Evolutionary conservation across 2,329 filamentous ascomycete species (phyloP), one percentile per base, ranked within the genome.

Genomic region (Dothidotthia symphoricarpi): DNA sequence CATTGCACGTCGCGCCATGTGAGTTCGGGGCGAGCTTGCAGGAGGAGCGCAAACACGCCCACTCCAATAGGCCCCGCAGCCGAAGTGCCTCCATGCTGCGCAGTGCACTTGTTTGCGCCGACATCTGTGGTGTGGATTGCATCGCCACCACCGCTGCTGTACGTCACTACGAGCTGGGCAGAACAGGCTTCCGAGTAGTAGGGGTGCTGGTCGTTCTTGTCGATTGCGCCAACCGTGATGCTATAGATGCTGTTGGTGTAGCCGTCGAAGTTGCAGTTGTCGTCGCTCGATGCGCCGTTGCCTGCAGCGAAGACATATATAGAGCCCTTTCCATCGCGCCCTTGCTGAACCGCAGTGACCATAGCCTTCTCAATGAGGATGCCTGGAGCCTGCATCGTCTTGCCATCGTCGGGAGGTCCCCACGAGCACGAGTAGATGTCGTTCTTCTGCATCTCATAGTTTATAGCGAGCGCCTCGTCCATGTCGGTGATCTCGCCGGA

Each of bases 171-270:
- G 31, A 98, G 75, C 64, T 95, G 88, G 15, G 93, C 93, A 3
- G 91, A 96, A 71, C 93, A 98, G 47, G 88, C 85, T 68, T 98
- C 93, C 0, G 91, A 96, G 68, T 98, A 98, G 66, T 91, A 93
- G 0, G 93, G 90, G 61, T 97, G 91, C n/a, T 79, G 69, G 26
- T 91, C 90, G 51, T 85, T 82, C 42, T 88, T 78, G 64, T 96
- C 90, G 46, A 98, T 85, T 24, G 91, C 91, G 25, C 93, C 93
- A 13, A 98, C 89, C 0, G 90, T 95, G 55, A 98, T 93, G 65
- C 89, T 96, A 75, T 97, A 98, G 56, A 98, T 98, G 63, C 90
- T 96, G 73, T 98, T 98, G 43, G 93, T 98, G 69, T 98, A 98
- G 26, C 93, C 93, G 63, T 98, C 93, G 64, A 98, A 98, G 66